phyloP scores from a whole-genome alignment of 805 yeast genomes.

The Candida ulmi region DNA sequence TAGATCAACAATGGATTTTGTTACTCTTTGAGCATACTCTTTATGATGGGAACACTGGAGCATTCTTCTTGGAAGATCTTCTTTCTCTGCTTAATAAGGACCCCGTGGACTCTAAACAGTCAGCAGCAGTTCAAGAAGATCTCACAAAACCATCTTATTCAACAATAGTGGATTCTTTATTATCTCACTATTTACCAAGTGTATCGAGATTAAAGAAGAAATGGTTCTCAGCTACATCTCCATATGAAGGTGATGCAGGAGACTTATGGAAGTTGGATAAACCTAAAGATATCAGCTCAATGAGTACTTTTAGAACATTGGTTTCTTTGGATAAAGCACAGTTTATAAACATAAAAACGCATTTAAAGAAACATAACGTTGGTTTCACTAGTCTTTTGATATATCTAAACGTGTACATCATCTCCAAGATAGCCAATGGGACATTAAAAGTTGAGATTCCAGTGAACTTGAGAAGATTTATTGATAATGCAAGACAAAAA shows the following conservation, averaged over 20 bases:
- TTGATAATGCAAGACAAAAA: neutral
- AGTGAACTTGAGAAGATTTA: neutral
- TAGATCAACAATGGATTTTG: neutral
- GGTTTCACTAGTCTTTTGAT: neutral
- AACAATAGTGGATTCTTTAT: neutral
- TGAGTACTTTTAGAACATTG: neutral
- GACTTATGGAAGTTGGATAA: too few species aligned
- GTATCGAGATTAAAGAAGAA: too few species aligned
- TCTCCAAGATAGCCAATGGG: neutral
- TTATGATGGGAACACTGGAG: neutral
- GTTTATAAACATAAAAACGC: neutral
- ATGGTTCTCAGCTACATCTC: neutral
- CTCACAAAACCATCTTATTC: neutral
- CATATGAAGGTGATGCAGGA: neutral
- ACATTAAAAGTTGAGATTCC: neutral
- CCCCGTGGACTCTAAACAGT: too few species aligned
- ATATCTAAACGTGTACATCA: neutral
- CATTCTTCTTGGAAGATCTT: neutral
- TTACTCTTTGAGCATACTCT: neutral
- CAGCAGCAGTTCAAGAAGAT: too few species aligned
- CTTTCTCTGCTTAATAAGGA: neutral
- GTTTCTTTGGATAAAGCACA: neutral
- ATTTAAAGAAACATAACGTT: neutral
- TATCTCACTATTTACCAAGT: neutral
- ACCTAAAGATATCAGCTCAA: neutral